phyloP scores from a whole-genome alignment of 306 rosid species.

The Vigna trinervia region DNA sequence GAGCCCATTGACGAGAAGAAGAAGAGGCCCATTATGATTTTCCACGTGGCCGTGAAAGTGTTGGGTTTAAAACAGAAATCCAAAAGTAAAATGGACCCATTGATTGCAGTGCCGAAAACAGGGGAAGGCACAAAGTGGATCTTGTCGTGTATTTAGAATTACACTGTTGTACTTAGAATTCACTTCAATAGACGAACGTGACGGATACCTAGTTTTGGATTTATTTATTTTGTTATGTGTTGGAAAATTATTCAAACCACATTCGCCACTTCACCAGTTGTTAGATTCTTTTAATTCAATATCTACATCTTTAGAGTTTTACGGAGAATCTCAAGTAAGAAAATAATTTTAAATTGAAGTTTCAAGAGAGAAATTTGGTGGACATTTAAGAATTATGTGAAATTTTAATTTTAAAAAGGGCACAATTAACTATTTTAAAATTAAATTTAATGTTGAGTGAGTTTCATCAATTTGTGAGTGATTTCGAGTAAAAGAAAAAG shows the following conservation, averaged over 20 bases:
- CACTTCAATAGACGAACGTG: not conserved
- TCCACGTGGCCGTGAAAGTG: not conserved
- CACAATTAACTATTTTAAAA: not conserved
- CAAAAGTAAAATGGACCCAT: not conserved
- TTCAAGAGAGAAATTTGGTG: not conserved
- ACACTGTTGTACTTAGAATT: not conserved
- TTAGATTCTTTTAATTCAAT: too few species aligned
- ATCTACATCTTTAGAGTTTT: too few species aligned
- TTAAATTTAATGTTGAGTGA: not conserved
- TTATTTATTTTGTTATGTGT: not conserved
- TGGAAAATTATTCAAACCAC: too few species aligned
- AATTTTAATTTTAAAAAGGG: not conserved
- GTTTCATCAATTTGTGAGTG: not conserved
- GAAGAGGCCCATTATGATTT: not conserved
- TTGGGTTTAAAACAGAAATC: constrained; percentile 7
- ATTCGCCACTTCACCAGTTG: too few species aligned
- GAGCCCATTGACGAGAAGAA: not conserved
- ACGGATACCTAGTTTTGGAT: not conserved
- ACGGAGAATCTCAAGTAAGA: too few species aligned
- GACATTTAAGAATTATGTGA: not conserved
- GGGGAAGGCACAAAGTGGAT: not conserved
- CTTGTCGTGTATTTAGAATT: not conserved
- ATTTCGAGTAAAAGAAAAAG: not conserved
- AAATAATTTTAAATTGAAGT: not conserved
- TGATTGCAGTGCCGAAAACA: not conserved